Evolutionary conservation across 768 basidiomycete species (phyloP), one percentile per base, ranked within the genome.

Genomic region (Zangia roseola): DNA sequence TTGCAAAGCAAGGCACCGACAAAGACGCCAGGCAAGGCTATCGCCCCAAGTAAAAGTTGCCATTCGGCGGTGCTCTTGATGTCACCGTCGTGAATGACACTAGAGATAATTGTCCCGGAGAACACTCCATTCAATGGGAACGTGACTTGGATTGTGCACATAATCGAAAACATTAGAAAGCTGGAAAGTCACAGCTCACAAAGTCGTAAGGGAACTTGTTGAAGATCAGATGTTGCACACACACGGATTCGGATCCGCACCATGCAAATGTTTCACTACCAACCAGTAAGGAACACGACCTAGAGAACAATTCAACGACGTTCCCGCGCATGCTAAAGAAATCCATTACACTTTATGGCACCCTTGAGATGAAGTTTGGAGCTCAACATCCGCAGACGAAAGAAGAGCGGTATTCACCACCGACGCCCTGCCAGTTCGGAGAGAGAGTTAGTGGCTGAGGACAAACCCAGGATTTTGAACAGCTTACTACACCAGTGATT

Each of bases 61-160:
- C 77, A 86, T 62, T 86, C 84, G 3, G 84, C 84, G 3, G 79
- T 88, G 47, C 65, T 52, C 60, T 81, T 82, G 63, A 83, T 74
- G 57, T 75, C 71, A 6, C 72, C 71, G 34, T 76, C 60, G 40
- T 80, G 75, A 37, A 86, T 83, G 25, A 88, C 79, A 40, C 77
- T 80, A 5, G 83, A 76, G 25, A 89, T 86, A 49, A 86, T 87
- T 4, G 80, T 77, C 8, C 79, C 79, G 24, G 79, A 79, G 68
- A 85, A 87, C 5, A 86, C 80, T 16, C 84, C 83, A 54, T 87
- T 87, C n/a, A n/a, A n/a, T 0, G 84, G 86, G 63, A 86, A 88
- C 5, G 82, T 82, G 25, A 88, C 75, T 81, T 82, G 3, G 12
- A 21, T 46, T 14, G 54, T 20, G 26, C 40, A 46, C 12, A 9